Evolutionary conservation across 176 grass and related monocot genomes (phyloP), one percentile per base, ranked within the genome.

Genomic region (Ensete glaucum): DNA sequence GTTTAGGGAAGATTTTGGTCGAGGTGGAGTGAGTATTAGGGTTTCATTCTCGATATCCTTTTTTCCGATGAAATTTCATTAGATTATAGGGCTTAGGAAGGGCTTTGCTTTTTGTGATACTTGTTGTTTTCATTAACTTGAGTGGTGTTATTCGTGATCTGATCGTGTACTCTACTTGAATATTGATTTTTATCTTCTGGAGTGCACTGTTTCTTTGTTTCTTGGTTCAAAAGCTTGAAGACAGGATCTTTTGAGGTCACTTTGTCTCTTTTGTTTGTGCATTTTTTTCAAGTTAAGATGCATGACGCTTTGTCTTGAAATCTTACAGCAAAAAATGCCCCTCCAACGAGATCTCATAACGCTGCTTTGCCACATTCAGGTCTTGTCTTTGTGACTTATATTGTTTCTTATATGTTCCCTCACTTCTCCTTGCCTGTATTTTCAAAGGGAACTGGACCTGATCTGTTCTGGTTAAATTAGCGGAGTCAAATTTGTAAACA

Each of bases 281-380:
- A 50, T 70, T 3, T 70, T 70, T 70, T 70, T 19, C 16, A 50
- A 50, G 23, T 50, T 50, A 50, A 50, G 16, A 11, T 70, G 67
- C 67, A 51, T 70, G 67, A 52, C n/a, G 43, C 67, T 17, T 50
- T 15, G 67, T 20, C 12, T 69, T 79, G 53, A 7, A 27, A 58
- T 70, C 26, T 22, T 79, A 12, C 48, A 79, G 77, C 27, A 54
- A 77, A 17, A 17, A 52, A 79, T 69, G 11, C 17, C 27, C 9
- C 65, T 71, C 19, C 53, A 79, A 59, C n/a, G 49, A 71, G 64
- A 75, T 52, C 52, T 57, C 64, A 49, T 70, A 23, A 57, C 17
- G 26, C 14, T 79, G 52, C 19, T 79, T 24, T 79, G 69, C 34
- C 66, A 54, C 8, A 57, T 70, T 50, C 14, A n/a, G 53, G 5